Evolutionary conservation across 2,329 filamentous ascomycete genomes (phyloP).

Genomic region (Colletotrichum aenigma): DNA sequence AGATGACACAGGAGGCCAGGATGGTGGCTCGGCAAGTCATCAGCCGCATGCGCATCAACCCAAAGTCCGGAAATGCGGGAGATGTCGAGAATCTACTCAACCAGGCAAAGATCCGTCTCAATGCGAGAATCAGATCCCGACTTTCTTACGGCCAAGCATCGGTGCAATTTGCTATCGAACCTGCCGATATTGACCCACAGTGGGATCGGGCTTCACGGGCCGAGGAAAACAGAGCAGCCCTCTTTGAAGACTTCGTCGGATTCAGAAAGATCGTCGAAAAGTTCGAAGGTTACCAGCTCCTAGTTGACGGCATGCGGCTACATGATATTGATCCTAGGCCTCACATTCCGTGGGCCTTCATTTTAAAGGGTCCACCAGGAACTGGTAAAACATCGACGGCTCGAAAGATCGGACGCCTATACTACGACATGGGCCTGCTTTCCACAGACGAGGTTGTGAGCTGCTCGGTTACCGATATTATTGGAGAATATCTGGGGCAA

Average conservation of each 20-base stretch:
- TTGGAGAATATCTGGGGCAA: slow-evolving; percentile 60
- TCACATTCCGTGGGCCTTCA: slow-evolving; percentile 57
- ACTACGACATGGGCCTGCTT: slow-evolving; percentile 63
- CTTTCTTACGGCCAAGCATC: neutral
- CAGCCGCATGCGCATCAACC: slow-evolving; percentile 52
- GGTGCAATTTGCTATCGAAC: slow-evolving; percentile 27
- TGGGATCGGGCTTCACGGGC: slow-evolving; percentile 46
- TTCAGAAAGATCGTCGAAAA: slow-evolving; percentile 56
- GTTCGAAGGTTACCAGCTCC: slow-evolving; percentile 59
- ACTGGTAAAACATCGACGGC: slow-evolving; percentile 66
- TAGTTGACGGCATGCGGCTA: slow-evolving; percentile 52
- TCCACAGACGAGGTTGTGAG: slow-evolving; percentile 55
- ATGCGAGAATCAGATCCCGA: neutral
- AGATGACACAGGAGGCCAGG: slow-evolving; percentile 49
- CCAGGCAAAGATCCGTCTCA: neutral
- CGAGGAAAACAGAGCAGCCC: slow-evolving; percentile 12
- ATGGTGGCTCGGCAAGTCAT: slow-evolving; percentile 54
- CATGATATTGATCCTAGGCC: slow-evolving; percentile 57
- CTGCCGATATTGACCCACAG: slow-evolving; percentile 33
- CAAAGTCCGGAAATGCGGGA: slow-evolving; percentile 67
- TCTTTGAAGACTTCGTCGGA: slow-evolving; percentile 65
- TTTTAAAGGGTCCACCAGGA: slow-evolving; percentile 62
- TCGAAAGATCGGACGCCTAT: slow-evolving; percentile 61
- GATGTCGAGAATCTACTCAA: slow-evolving; percentile 63
- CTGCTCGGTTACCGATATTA: slow-evolving; percentile 57